These are phyloP conservation scores for Penicillium fimorum DNA, from an alignment of 495 filamentous ascomycete species.

Conservation along the genomic window DNA sequence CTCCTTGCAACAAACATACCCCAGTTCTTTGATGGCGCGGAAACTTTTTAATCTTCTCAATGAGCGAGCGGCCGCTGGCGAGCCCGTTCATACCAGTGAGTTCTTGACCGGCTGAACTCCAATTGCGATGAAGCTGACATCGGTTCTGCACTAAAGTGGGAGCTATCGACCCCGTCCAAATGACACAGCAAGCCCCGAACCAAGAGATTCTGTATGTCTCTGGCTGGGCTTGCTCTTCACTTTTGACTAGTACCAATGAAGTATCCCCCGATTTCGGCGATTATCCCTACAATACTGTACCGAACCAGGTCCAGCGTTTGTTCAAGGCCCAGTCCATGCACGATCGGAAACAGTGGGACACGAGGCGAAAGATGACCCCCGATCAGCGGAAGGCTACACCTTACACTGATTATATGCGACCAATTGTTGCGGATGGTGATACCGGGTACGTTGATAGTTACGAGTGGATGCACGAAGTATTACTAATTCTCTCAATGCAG, in stretches of 20 bases:
- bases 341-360: slow-evolving; percentile 92
- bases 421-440: slow-evolving; percentile 97
- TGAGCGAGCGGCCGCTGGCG: slow-evolving; percentile 66
- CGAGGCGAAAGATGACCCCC: slow-evolving; percentile 68
- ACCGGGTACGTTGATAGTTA: slow-evolving; percentile 60
- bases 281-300: slow-evolving; percentile 98
- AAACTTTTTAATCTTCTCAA: slow-evolving; percentile 89
- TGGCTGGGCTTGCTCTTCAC: slow-evolving; percentile 93
- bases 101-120: slow-evolving; percentile 4
- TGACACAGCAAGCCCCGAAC: slow-evolving; percentile 96
- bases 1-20: slow-evolving; percentile 79
- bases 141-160: slow-evolving; percentile 66
- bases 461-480: neutral
- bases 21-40: slow-evolving; percentile 87
- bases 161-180: slow-evolving; percentile 95
- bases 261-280: slow-evolving; percentile 97
- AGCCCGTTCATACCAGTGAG: slow-evolving; percentile 89
- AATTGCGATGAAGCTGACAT: slow-evolving; percentile 10
- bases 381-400: slow-evolving; percentile 70
- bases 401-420: slow-evolving; percentile 88
- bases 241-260: slow-evolving; percentile 92
- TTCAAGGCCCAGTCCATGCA: slow-evolving; percentile 97
- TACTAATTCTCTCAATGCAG: slow-evolving; percentile 20
- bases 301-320: slow-evolving; percentile 93
- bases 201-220: slow-evolving; percentile 96